These are phyloP conservation scores for Boletus reticuloceps DNA, from an alignment of 768 basidiomycete genomes.

Conservation along the genomic window DNA sequence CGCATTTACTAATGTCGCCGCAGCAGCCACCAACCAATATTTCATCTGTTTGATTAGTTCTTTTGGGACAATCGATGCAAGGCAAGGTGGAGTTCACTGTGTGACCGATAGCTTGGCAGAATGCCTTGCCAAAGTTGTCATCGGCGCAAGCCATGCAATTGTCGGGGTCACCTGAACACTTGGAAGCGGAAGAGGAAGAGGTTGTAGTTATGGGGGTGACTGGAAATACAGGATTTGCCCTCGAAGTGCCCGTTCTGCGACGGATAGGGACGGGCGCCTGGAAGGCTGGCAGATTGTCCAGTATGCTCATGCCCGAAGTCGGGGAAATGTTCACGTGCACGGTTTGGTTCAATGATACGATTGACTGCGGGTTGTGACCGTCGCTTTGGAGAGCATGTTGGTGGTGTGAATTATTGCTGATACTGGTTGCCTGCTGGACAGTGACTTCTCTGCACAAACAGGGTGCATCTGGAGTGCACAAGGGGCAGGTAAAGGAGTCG, in stretches of 20 bases:
- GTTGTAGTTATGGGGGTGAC: constrained; percentile 36
- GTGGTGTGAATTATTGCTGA: constrained; percentile 5
- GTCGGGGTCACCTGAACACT: constrained; percentile 82
- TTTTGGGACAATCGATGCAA: constrained; percentile 57
- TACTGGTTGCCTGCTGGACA: constrained; percentile 41
- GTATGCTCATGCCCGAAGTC: constrained; percentile 49
- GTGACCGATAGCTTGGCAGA: constrained; percentile 73
- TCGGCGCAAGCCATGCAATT: constrained; percentile 86
- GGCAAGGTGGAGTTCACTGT: constrained; percentile 50
- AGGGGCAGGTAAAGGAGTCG: constrained; percentile 54
- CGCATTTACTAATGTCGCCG: constrained; percentile 32
- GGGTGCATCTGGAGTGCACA: constrained; percentile 65
- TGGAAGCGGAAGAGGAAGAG: constrained; percentile 29
- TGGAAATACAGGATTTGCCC: constrained; percentile 54
- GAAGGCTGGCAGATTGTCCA: constrained; percentile 76
- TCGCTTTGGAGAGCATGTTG: constrained; percentile 11
- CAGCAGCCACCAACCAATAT: constrained; percentile 36
- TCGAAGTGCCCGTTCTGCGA: constrained; percentile 42
- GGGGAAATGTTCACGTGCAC: constrained; percentile 27
- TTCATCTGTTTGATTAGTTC: constrained; percentile 23
- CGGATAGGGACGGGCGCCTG: constrained; percentile 82
- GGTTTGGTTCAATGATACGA: constrained; percentile 23
- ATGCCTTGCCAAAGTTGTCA: constrained; percentile 85
- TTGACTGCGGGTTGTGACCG: constrained; percentile 11
- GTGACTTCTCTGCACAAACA: constrained; percentile 79